Evolutionary conservation across 2,329 filamentous ascomycete species (phyloP), one percentile per base, ranked within the genome.

Genomic region (Graphiopsis chlorocephala): DNA sequence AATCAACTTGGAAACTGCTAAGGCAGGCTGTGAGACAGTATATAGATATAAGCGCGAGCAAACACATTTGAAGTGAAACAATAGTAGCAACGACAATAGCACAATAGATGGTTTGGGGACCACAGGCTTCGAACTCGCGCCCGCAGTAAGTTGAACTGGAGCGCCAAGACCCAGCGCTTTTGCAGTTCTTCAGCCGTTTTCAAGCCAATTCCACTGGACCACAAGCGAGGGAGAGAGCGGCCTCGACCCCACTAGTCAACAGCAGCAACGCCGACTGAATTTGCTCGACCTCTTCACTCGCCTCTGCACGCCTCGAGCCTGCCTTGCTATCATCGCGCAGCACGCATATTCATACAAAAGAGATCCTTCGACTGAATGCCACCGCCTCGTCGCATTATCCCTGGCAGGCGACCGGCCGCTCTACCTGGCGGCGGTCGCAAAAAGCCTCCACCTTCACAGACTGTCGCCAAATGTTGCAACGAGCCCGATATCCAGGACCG

Each of bases 211-310:
- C 55, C 55, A 58, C 55, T 58, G 33, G 17, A 45, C 55, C 33
- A 58, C 20, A n/a, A 23, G 20, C 6, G 38, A 45, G 38, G 38
- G 38, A 45, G 17, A 42, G 38, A 20, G 38, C 38, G 38, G 8
- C n/a, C n/a, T 20, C 20, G n/a, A 25, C 53, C 31, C 53, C 53
- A 56, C 53, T 31, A 56, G 53, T 56, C 53, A 38, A 29, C 29
- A 50, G 29, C 53, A 33, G 53, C 53, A 7, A 14, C 47, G 47
- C 59, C 29, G 28, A 62, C 35, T 52, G 48, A 53, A 42, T 62
- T 62, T 55, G 48, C 60, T 62, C 83, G 68, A 75, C 80, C 73
- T 70, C 71, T 17, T 53, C 12, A 72, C 69, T 3, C 72, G 69
- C 55, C 72, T 71, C 38, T 69, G 67, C 61, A 64, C 67, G 31